These are phyloP conservation scores for Verticillium klebahnii DNA, from an alignment of 2,329 filamentous ascomycete genomes.

Conservation along the genomic window DNA sequence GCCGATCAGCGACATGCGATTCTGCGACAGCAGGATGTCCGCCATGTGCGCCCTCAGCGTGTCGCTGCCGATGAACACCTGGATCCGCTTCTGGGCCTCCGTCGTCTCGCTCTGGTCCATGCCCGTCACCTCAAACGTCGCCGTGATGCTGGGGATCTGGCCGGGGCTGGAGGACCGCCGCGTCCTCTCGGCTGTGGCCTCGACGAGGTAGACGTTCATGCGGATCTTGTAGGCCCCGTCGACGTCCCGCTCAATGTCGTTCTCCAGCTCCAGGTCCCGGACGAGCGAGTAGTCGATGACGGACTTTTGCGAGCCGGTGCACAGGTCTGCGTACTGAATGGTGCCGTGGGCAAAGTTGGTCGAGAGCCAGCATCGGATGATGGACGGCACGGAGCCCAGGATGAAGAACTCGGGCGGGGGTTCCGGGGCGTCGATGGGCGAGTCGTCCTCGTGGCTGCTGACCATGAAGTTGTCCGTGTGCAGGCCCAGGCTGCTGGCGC, in stretches of 20 bases:
- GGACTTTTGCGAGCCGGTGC: constrained; percentile 86
- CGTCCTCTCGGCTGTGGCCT: constrained; percentile 70
- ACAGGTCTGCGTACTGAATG: constrained; percentile 85
- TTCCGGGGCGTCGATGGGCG: constrained; percentile 65
- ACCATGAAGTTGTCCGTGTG: constrained; percentile 64
- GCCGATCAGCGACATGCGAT: constrained; percentile 81
- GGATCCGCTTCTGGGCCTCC: constrained; percentile 59
- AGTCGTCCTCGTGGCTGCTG: constrained; percentile 59
- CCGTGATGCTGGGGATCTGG: constrained; percentile 75
- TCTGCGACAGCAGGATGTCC: constrained; percentile 88
- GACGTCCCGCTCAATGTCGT: constrained; percentile 60
- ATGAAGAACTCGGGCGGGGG: constrained; percentile 82
- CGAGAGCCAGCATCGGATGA: constrained; percentile 93
- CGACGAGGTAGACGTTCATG: constrained; percentile 81
- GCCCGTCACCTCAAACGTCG: constrained; percentile 72
- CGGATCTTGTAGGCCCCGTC: constrained; percentile 67
- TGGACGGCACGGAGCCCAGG: constrained; percentile 83
- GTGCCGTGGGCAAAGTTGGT: constrained; percentile 85
- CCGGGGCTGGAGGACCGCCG: constrained; percentile 67
- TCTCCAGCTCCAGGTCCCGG: constrained; percentile 65
- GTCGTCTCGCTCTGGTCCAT: constrained; percentile 40
- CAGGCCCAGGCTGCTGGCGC: constrained; percentile 83
- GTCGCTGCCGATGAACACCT: constrained; percentile 88
- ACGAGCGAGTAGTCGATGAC: constrained; percentile 73
- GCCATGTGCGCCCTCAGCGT: constrained; percentile 80